Evolutionary conservation across 208 protist genomes (phyloP), one percentile per base, ranked within the genome.

Genomic region (Tritrichomonas musculus): DNA sequence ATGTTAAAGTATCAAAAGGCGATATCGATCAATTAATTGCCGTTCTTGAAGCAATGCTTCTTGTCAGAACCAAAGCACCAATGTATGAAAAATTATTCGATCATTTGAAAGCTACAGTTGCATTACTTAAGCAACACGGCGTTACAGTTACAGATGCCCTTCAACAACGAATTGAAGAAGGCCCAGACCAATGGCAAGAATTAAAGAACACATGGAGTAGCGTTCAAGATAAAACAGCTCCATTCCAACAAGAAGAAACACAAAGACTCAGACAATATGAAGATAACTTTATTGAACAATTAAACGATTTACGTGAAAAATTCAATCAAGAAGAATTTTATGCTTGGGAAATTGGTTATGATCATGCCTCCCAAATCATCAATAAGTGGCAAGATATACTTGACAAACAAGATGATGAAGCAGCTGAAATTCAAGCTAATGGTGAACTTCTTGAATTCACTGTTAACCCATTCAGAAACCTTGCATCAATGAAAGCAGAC

Each of bases 251-350:
- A 57, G 92, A 93, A 33, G 95, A 97, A 92, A 94, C 94, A 11
- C 93, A 95, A 53, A 95, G 94, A 49, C 94, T 97, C 57, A 95
- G 96, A 92, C 66, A 94, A 65, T 84, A 96, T 33, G 77, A 92
- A 36, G 64, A 94, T 49, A 53, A 94, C 11, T 95, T 96, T 82
- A 94, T 93, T n/a, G 80, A 95, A 36, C 55, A 97, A 94, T 96
- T 97, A 39, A 95, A 96, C 0, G 93, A 93, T 53, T 98, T 98
- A 94, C 95, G 96, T 93, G 92, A 96, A 72, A 50, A 93, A n/a
- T 97, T 97, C 92, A 96, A 97, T 66, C 92, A 94, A 1, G 95
- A 98, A 77, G 80, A 60, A 77, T 93, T 94, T 27, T 98, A 98
- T 94, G 95, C 95, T 53, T 98, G 97, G 93, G 93, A 94, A 55